Evolutionary conservation across 2,329 filamentous ascomycete genomes (phyloP).

Genomic region (Pseudopyricularia cyperi): DNA sequence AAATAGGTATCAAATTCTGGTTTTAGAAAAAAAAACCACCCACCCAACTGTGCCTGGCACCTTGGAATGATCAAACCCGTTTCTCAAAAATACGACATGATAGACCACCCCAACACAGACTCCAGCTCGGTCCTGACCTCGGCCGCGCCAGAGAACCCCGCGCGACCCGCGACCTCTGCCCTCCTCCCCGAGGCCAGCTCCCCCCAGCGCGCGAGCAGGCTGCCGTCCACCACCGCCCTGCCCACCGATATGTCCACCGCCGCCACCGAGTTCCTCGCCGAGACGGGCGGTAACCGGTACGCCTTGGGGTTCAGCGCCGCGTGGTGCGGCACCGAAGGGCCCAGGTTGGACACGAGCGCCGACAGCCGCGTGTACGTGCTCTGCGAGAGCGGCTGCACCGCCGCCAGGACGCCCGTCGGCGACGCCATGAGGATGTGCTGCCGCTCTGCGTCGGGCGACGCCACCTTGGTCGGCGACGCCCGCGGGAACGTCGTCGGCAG

Average conservation of each 20-base stretch:
- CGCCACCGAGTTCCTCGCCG: conserved; percentile 25
- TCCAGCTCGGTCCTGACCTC: conserved; percentile 59
- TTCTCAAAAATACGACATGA: conserved; percentile 37
- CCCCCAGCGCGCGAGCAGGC: conserved; percentile 59
- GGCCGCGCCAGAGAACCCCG: conserved; percentile 51
- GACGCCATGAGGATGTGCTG: conserved; percentile 10
- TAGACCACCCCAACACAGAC: conserved; percentile 46
- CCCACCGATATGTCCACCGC: conserved; percentile 46
- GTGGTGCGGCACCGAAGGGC: conserved; percentile 60
- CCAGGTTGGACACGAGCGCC: conserved; percentile 68
- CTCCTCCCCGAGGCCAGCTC: conserved; percentile 61
- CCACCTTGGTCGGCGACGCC: conserved; percentile 6
- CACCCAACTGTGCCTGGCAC: no score
- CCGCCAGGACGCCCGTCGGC: conserved; percentile 57
- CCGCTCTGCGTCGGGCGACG: background rate
- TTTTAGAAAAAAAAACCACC: no score
- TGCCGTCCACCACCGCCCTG: conserved; percentile 64
- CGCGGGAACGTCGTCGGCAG: conserved; percentile 50
- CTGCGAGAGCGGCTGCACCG: conserved; percentile 69
- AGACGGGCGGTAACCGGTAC: conserved; percentile 46
- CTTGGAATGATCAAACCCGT: background rate
- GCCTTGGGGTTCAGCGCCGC: conserved; percentile 75
- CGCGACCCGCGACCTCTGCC: conserved; percentile 60
- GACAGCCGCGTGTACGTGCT: conserved; percentile 71
- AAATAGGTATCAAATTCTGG: background rate